Conservation (phyloP, 345 rosid genomes). For the Heritiera fomes region DNA sequence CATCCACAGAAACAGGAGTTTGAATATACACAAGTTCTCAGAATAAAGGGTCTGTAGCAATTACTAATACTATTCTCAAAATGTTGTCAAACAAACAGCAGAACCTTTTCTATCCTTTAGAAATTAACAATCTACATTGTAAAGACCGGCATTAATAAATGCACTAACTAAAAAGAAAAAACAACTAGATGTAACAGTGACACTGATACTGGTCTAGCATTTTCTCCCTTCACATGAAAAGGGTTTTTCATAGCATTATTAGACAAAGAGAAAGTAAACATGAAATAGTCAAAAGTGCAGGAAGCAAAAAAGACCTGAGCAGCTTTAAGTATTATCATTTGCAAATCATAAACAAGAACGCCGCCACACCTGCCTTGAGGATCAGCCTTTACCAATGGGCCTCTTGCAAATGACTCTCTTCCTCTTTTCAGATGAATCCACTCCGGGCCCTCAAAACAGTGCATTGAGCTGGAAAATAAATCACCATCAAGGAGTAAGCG, state of each 20-base stretch:
- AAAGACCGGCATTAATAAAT: background rate
- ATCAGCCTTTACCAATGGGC: slow-evolving; percentile 84
- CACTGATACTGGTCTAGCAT: background rate
- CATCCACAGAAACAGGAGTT: background rate
- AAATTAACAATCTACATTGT: background rate
- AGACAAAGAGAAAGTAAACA: slow-evolving; percentile 11
- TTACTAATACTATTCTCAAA: background rate
- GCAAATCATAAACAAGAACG: slow-evolving; percentile 89
- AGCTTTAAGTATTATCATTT: slow-evolving; percentile 95
- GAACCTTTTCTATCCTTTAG: background rate
- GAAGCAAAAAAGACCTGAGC: slow-evolving; percentile 69
- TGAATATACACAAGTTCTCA: background rate
- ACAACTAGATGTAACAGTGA: background rate
- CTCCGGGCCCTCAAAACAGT: slow-evolving; percentile 95
- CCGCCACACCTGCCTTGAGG: slow-evolving; percentile 98
- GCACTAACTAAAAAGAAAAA: background rate
- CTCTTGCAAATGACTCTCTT: slow-evolving; percentile 86
- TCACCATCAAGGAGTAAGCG: slow-evolving; percentile 12
- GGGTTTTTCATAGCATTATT: background rate
- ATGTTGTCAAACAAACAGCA: background rate
- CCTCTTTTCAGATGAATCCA: slow-evolving; percentile 97
- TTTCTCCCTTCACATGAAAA: background rate
- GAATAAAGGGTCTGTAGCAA: background rate
- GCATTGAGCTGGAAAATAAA: slow-evolving; percentile 80
- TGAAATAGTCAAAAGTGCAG: slow-evolving; percentile 13